Conservation (phyloP, 305 asterid species). For the Fraxinus floribunda region DNA sequence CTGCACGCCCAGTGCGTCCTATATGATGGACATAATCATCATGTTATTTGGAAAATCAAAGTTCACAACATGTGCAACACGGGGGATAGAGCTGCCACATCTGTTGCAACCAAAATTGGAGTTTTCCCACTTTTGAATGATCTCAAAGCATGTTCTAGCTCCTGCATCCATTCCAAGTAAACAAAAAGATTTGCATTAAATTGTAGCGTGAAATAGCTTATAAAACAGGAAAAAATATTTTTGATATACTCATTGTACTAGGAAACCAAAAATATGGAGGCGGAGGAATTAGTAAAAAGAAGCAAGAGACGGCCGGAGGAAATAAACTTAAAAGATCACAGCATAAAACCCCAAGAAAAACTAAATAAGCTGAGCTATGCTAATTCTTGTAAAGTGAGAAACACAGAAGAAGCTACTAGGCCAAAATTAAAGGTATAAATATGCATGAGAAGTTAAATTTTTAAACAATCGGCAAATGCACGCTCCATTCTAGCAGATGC, state of each 20-base stretch:
- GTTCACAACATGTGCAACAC: slow-evolving; percentile 48
- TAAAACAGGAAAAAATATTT: background rate
- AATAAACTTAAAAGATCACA: background rate
- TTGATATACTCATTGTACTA: background rate
- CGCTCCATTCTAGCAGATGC: background rate
- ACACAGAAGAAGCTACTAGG: background rate
- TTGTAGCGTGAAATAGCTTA: background rate
- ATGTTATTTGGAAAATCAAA: slow-evolving; percentile 53
- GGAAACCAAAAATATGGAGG: background rate
- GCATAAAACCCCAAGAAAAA: background rate
- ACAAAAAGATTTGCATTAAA: background rate
- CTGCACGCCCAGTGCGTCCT: slow-evolving; percentile 54
- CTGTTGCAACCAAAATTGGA: slow-evolving; percentile 50
- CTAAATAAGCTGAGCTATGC: background rate
- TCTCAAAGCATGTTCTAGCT: slow-evolving; percentile 46
- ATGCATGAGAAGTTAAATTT: background rate
- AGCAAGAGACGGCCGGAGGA: background rate
- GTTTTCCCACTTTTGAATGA: slow-evolving; percentile 47
- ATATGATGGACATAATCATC: slow-evolving; percentile 53
- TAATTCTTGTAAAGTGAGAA: background rate
- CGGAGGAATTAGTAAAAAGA: background rate
- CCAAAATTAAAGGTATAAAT: background rate
- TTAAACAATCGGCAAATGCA: background rate
- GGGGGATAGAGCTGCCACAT: slow-evolving; percentile 56
- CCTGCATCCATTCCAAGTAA: slow-evolving; percentile 27